Evolutionary conservation across 805 yeast species (phyloP).

Genomic region (Monosporozyma siamensis): DNA sequence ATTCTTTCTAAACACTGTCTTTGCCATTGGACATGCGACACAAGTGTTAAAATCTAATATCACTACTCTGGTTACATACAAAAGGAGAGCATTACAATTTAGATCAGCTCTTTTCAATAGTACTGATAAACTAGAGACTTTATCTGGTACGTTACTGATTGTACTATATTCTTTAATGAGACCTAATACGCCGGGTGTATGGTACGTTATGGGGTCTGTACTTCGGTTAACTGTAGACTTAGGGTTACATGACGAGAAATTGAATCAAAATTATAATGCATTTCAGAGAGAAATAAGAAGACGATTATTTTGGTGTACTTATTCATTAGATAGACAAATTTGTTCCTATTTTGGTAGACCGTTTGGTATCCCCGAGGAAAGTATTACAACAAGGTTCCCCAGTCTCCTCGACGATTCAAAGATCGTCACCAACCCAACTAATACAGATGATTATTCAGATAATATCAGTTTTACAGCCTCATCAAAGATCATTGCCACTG

Average conservation of each 20-base stretch:
- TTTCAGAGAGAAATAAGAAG: conserved; percentile 60
- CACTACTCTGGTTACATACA: conserved; percentile 59
- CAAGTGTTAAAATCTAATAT: conserved; percentile 60
- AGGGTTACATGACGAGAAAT: conserved; percentile 67
- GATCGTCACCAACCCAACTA: conserved; percentile 34
- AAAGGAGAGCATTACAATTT: conserved; percentile 52
- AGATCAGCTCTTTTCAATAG: conserved; percentile 50
- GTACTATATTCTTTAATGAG: conserved; percentile 75
- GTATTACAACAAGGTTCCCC: conserved; percentile 63
- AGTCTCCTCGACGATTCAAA: conserved; percentile 64
- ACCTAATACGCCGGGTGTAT: conserved; percentile 85
- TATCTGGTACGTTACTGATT: conserved; percentile 62
- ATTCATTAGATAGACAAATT: conserved; percentile 75
- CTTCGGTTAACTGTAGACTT: conserved; percentile 72
- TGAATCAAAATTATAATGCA: conserved; percentile 37
- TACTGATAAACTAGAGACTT: conserved; percentile 52
- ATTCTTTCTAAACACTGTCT: conserved; percentile 64
- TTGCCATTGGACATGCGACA: conserved; percentile 73
- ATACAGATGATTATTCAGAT: conserved; percentile 33
- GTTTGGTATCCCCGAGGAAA: conserved; percentile 78
- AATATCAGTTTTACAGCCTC: conserved; percentile 39
- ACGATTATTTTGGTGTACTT: conserved; percentile 82
- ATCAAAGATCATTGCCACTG: conserved; percentile 57
- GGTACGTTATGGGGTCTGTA: conserved; percentile 82
- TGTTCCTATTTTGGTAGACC: conserved; percentile 84